Percentiles rank a stretch among this genome's conserved stretches.
Evolutionary conservation across 75 land plant species (phyloP).

Genomic region (Selaginella tamariscina): DNA sequence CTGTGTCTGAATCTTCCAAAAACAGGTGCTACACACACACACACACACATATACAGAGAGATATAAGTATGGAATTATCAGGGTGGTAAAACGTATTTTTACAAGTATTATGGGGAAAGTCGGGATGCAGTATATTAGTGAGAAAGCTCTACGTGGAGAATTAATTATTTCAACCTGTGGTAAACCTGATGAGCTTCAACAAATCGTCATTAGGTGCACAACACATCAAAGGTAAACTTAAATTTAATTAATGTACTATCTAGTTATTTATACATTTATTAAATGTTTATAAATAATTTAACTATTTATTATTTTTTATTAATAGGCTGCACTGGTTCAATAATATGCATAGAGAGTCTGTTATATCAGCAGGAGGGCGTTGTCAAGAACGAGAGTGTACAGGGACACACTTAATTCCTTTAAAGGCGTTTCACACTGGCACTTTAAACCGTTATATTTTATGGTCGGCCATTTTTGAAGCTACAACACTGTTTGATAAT

Average conservation of each 20-base stretch:
- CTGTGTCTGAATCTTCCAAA: constrained; percentile 11
- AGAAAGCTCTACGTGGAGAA: constrained; percentile 14
- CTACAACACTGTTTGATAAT: too few species aligned
- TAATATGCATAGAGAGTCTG: too few species aligned
- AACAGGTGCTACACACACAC: too few species aligned
- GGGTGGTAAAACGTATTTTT: constrained; percentile 15
- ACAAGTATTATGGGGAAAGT: constrained; percentile 8
- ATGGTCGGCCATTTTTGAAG: constrained; percentile 16
- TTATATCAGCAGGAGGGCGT: background rate
- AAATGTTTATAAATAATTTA: too few species aligned
- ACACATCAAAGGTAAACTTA: too few species aligned
- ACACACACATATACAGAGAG: too few species aligned
- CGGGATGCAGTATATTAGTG: constrained; percentile 21
- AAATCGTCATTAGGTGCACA: background rate
- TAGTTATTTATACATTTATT: too few species aligned
- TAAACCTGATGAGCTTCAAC: constrained; percentile 13
- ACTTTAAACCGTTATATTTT: constrained; percentile 11
- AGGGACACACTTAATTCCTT: background rate
- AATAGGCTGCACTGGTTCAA: too few species aligned
- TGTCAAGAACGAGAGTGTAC: background rate
- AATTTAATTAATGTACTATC: too few species aligned
- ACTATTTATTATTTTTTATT: too few species aligned
- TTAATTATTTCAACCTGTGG: background rate
- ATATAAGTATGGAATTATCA: too few species aligned
- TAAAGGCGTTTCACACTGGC: constrained; percentile 11